phyloP scores from a whole-genome alignment of 2,329 filamentous ascomycete species.

The Microcyclospora tardicrescens region DNA sequence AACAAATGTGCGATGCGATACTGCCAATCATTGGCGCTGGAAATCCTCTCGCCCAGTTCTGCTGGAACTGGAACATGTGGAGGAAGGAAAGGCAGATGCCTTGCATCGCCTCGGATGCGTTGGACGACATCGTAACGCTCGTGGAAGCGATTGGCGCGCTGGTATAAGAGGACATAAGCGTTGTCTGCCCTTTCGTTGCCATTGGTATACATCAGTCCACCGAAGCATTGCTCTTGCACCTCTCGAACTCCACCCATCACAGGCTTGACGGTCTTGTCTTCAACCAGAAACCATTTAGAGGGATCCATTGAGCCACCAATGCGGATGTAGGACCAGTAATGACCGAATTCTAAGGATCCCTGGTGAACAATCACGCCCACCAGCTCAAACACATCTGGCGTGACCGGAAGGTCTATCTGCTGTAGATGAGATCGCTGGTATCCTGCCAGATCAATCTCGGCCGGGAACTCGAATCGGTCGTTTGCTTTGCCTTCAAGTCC shows the following conservation, averaged over 20 bases:
- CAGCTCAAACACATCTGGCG: conserved; percentile 74
- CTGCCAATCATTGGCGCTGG: conserved; percentile 6
- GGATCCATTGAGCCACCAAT: conserved; percentile 47
- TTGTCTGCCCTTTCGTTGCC: conserved; percentile 44
- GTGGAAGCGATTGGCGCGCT: conserved; percentile 55
- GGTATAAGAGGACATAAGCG: conserved; percentile 97
- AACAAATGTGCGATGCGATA: conserved; percentile 13
- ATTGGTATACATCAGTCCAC: conserved; percentile 43
- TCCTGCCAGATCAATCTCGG: conserved; percentile 69
- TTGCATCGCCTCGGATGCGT: conserved; percentile 4
- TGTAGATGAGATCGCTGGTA: conserved; percentile 82
- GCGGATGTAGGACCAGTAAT: conserved; percentile 93
- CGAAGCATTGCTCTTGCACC: conserved; percentile 64
- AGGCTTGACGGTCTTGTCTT: conserved; percentile 66
- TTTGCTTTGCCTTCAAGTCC: conserved; percentile 84
- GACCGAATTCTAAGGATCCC: conserved; percentile 83
- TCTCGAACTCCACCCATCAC: conserved; percentile 55
- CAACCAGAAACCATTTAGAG: conserved; percentile 76
- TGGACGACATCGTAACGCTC: conserved; percentile 24
- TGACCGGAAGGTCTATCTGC: conserved; percentile 40
- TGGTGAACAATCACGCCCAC: conserved; percentile 92
- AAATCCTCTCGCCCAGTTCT: not conserved
- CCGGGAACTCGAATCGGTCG: conserved; percentile 81
- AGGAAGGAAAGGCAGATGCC: not conserved
- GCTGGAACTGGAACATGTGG: conserved; percentile 2